A percentile compares a stretch with the other conserved stretches of the same genome.
Evolutionary conservation across 768 basidiomycete genomes (phyloP).

Genomic region (Epithele typhae): DNA sequence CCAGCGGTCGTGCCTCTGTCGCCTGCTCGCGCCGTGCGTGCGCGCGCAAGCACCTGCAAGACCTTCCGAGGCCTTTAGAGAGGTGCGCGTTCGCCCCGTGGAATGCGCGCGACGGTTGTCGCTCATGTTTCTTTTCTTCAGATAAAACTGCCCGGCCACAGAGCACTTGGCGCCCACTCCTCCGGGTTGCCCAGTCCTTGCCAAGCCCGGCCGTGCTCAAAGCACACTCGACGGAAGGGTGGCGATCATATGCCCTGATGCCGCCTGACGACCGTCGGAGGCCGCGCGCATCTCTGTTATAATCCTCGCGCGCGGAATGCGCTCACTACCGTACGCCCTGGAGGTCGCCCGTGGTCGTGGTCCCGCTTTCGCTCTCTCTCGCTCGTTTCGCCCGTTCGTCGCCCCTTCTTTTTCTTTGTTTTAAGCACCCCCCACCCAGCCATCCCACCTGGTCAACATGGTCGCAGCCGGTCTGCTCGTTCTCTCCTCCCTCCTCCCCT

Average conservation of each 20-base stretch:
- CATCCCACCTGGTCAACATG: slow-evolving; percentile 4
- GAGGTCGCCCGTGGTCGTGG: slow-evolving; percentile 18
- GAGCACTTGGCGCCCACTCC: too few relatives aligned
- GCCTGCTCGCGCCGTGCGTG: too few relatives aligned
- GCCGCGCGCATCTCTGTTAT: slow-evolving; percentile 1
- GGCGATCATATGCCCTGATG: slow-evolving; percentile 10
- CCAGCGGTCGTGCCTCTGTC: too few relatives aligned
- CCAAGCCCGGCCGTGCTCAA: slow-evolving; percentile 11
- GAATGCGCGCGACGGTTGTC: too few relatives aligned
- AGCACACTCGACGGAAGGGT: neutral
- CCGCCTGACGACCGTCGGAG: slow-evolving; percentile 12
- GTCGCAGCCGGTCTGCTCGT: slow-evolving; percentile 18
- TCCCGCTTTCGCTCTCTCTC: slow-evolving; percentile 9
- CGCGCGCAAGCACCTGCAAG: too few relatives aligned
- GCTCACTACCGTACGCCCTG: slow-evolving; percentile 7
- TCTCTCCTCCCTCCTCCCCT: slow-evolving; percentile 20
- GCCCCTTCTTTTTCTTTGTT: too few relatives aligned
- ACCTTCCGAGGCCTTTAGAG: too few relatives aligned
- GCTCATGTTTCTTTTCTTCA: too few relatives aligned
- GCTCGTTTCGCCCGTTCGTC: slow-evolving; percentile 9
- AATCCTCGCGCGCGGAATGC: neutral
- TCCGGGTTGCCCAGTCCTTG: slow-evolving; percentile 1
- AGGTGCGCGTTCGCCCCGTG: too few relatives aligned
- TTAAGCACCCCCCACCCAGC: too few relatives aligned
- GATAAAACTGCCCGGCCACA: too few relatives aligned